These are phyloP conservation scores for Flaveria floridana DNA, from an alignment of 140 eudicot species.

Conservation along the genomic window DNA sequence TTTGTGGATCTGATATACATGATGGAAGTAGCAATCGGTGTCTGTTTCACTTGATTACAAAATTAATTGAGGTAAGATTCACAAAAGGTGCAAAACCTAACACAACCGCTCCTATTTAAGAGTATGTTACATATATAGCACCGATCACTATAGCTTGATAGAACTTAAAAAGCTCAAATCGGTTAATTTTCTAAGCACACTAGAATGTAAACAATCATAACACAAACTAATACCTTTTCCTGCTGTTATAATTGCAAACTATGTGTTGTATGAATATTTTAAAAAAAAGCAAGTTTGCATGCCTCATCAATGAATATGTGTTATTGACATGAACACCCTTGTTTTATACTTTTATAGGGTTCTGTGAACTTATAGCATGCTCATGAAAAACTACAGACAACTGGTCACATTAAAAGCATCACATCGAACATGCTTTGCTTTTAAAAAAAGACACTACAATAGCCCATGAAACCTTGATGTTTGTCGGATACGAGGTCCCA, in stretches of 20 bases:
- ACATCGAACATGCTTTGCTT: background rate
- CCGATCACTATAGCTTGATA: slow-evolving; percentile 4
- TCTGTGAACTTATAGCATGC: slow-evolving; percentile 2
- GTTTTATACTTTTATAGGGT: background rate
- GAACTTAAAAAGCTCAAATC: background rate
- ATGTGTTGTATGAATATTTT: background rate
- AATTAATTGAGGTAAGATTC: background rate
- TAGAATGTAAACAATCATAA: background rate
- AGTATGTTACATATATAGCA: background rate
- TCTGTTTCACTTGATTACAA: background rate
- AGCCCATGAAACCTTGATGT: background rate
- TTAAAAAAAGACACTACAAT: slow-evolving; percentile 1
- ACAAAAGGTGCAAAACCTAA: background rate
- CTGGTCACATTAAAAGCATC: background rate
- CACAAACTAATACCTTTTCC: background rate
- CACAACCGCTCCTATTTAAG: background rate
- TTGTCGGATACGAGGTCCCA: background rate
- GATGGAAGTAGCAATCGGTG: background rate
- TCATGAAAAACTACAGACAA: background rate
- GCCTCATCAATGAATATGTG: background rate
- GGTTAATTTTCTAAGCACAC: background rate
- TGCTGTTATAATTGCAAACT: background rate
- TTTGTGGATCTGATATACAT: background rate
- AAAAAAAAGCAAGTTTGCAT: background rate
- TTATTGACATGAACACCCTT: background rate